Base-by-base conservation (phyloP, 2,329 filamentous ascomycete species). In the Colletotrichum eremochloae region DNA sequence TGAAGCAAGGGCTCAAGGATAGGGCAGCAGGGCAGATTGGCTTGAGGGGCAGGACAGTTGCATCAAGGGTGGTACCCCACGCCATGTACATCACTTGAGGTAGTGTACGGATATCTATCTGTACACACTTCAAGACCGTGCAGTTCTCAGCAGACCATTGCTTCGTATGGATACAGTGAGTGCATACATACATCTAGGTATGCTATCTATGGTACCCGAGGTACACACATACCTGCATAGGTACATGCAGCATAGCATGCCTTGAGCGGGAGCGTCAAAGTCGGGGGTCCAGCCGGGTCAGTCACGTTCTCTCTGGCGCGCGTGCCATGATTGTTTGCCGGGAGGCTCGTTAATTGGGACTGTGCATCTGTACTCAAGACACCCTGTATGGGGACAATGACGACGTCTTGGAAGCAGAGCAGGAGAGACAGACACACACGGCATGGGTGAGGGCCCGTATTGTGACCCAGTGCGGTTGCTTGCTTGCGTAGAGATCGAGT, bases 211-310 rank as follows among this genome's bases (percentile, higher is more conserved):
- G 24, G 24, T 24, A 24, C 24, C 24, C 24, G 24, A 24, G 24
- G 24, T 24, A 24, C 24, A 24, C 40, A 40, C 36, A 2, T 12
- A 40, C 38, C 12, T 40, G 15, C 5, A 44, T 44, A 50, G 18
- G 65, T 52, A 38, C 46, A 48, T 31, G 29, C 6, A 6, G 9
- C 46, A 46, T n/a, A n/a, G 9, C 0, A 4, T 4, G 20, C 42
- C 42, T n/a, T n/a, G 44, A 11, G 7, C 8, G 44, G 44, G 44
- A 29, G 48, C 48, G 18, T 29, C 31, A 52, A 48, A 63, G 65
- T 67, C 53, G 44, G 66, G 66, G 3, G 69, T 55, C 66, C 70
- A 72, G 70, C 66, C 66, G 61, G 56, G 66, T 62, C 70, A 61
- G 66, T 65, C 66, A 72, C 55, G 66, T 69, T 70, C 69, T 36